Conservation (phyloP, 2,329 filamentous ascomycete species). For the Periconia digitata region DNA sequence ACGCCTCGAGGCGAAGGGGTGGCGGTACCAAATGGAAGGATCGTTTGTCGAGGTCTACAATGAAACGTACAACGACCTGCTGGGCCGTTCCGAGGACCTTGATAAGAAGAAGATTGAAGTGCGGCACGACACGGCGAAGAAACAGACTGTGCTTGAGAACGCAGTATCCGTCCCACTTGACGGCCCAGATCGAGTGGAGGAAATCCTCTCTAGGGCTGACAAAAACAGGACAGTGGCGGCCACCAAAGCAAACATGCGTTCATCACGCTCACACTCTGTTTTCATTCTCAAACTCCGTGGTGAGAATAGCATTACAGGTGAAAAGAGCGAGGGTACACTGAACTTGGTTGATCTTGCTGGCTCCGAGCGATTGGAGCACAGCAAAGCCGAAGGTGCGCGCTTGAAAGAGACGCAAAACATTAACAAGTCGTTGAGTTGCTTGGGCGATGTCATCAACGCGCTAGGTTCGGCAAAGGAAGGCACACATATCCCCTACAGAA, state of each 20-base stretch:
- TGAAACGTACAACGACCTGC: conserved; percentile 89
- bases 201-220: conserved; percentile 76
- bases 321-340: conserved; percentile 87
- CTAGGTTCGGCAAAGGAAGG: conserved; percentile 79
- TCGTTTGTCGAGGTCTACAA: conserved; percentile 98
- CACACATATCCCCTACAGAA: conserved; percentile 87
- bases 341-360: conserved; percentile 96
- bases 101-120: conserved; percentile 87
- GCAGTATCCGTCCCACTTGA: conserved; percentile 76
- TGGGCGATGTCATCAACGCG: conserved; percentile 92
- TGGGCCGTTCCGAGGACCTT: conserved; percentile 70
- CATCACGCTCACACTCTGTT: conserved; percentile 91
- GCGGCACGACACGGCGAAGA: conserved; percentile 78
- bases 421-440: conserved; percentile 88
- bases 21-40: conserved; percentile 92
- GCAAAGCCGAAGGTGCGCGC: conserved; percentile 80
- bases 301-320: conserved; percentile 71
- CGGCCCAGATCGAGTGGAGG: conserved; percentile 76
- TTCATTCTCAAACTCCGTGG: conserved; percentile 79
- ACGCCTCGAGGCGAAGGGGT: conserved; percentile 83
- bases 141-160: conserved; percentile 80
- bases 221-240: conserved; percentile 90
- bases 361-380: conserved; percentile 86
- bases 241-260: conserved; percentile 96
- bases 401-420: conserved; percentile 96